Evolutionary conservation across 306 rosid species (phyloP).

Genomic region (Inga laurina): DNA sequence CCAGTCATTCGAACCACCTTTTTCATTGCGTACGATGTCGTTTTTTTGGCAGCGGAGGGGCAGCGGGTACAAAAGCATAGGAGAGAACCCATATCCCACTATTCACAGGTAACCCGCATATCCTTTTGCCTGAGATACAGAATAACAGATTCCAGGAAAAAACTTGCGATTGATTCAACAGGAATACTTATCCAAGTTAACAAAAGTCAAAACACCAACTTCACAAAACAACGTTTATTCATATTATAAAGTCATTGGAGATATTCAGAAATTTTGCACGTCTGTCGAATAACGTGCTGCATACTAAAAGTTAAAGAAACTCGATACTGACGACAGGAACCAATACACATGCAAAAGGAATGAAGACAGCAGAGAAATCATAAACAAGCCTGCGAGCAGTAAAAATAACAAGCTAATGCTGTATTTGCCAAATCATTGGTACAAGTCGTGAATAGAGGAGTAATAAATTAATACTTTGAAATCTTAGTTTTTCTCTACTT

Average conservation of each 20-base stretch:
- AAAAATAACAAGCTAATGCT: slow-evolving; percentile 8
- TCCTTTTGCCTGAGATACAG: not conserved
- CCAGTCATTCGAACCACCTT: too few relatives aligned
- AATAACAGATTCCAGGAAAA: not conserved
- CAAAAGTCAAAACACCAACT: not conserved
- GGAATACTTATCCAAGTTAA: not conserved
- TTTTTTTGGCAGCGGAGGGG: too few relatives aligned
- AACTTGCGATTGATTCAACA: not conserved
- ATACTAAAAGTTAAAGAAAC: not conserved
- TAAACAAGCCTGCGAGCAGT: not conserved
- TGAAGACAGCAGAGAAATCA: not conserved
- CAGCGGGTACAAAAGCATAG: too few relatives aligned
- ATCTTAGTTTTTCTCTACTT: slow-evolving; percentile 17
- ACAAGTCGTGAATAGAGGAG: slow-evolving; percentile 13
- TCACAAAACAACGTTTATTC: not conserved
- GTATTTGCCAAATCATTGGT: slow-evolving; percentile 33
- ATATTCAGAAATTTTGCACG: not conserved
- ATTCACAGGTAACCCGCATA: not conserved
- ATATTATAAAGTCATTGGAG: not conserved
- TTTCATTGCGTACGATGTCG: too few relatives aligned
- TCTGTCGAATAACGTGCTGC: not conserved
- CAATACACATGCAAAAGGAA: not conserved
- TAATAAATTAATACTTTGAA: slow-evolving; percentile 7
- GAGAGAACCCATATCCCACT: too few relatives aligned
- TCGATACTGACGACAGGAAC: not conserved